Conservation (phyloP, 805 yeast species). For the Sugiyamaella boreocaroliniensis region DNA sequence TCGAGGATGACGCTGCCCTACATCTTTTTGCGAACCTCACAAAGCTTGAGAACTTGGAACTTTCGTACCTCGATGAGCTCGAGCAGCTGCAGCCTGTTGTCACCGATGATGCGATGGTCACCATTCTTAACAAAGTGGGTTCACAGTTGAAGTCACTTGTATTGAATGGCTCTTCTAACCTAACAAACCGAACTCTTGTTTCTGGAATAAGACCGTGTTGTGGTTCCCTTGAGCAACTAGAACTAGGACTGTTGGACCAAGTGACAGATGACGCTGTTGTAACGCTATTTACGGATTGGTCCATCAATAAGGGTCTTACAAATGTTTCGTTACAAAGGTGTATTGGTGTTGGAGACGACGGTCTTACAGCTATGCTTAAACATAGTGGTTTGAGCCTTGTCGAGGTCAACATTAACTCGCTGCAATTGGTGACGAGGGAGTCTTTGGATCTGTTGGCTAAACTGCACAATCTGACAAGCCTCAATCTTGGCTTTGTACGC, state of each 20-base stretch:
- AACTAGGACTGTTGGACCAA: conserved; percentile 53
- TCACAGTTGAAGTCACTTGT: conserved; percentile 49
- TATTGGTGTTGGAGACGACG: conserved; percentile 53
- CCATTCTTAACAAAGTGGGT: conserved; percentile 47
- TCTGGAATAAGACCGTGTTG: conserved; percentile 56
- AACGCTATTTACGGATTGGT: conserved; percentile 52
- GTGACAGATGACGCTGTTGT: conserved; percentile 64
- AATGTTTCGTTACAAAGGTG: conserved; percentile 61
- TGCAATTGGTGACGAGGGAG: conserved; percentile 48
- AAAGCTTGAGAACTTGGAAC: conserved; percentile 49
- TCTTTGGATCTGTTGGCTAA: conserved; percentile 23
- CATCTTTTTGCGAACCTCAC: conserved; percentile 59
- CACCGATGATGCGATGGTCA: conserved; percentile 59
- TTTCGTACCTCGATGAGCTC: conserved; percentile 40
- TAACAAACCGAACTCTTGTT: conserved; percentile 55
- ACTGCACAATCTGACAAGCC: conserved; percentile 55
- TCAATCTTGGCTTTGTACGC: conserved; percentile 78
- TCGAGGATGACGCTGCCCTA: conserved; percentile 50
- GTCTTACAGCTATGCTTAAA: conserved; percentile 49
- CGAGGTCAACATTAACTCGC: conserved; percentile 66
- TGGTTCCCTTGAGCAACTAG: conserved; percentile 48
- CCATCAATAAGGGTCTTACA: conserved; percentile 45
- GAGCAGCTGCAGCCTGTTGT: conserved; percentile 45
- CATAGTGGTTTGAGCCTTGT: conserved; percentile 64
- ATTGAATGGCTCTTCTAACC: conserved; percentile 64